Base-by-base conservation (phyloP, 2,329 filamentous ascomycete species). In the Monosporascus sp. region DNA sequence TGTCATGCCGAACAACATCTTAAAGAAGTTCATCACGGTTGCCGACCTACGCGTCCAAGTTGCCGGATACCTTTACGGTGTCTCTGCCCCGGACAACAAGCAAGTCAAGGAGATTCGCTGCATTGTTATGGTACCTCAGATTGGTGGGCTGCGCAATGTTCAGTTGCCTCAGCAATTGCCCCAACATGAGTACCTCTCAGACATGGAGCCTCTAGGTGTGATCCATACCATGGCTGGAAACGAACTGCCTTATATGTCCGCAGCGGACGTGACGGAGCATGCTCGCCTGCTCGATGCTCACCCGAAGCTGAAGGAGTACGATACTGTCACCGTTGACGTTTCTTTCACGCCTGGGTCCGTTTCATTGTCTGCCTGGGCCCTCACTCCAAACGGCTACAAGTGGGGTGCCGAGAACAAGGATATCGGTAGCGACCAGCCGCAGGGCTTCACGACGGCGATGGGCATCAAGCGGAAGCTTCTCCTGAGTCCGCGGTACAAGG, bases 381-480 rank as follows among this genome's bases (percentile, higher is more conserved):
- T 99, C 41, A 97, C 91, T 1, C 92, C 94, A 1, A 79, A 87
- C 58, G 94, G 94, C 50, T 97, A 96, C 78, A 93, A 93, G 71
- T 99, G 95, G 94, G 94, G 94, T 59, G 91, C 86, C 1, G 90
- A 97, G 69, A 99, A 99, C 80, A 93, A 88, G 73, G 95, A 99
- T 73, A 84, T 86, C 52, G 86, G 88, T 62, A 96, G 90, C 58
- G 94, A 99, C 70, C 91, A 96, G 70, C 94, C 95, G 0, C 87
- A 92, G 59, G 95, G 95, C 40, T 99, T 99, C 77, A 87, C 86
- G 54, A 95, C 91, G 26, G 85, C 78, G 54, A 96, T 97, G 83
- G 94, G 94, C 50, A 89, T 95, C 73, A 97, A 97, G 77, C 91
- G 91, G 63, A 96, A 99, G 76, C 77, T 99, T 52, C 76, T 99